These are phyloP conservation scores for Trichoderma atrobrunneum DNA, from an alignment of 2,329 filamentous ascomycete species.

Conservation along the genomic window DNA sequence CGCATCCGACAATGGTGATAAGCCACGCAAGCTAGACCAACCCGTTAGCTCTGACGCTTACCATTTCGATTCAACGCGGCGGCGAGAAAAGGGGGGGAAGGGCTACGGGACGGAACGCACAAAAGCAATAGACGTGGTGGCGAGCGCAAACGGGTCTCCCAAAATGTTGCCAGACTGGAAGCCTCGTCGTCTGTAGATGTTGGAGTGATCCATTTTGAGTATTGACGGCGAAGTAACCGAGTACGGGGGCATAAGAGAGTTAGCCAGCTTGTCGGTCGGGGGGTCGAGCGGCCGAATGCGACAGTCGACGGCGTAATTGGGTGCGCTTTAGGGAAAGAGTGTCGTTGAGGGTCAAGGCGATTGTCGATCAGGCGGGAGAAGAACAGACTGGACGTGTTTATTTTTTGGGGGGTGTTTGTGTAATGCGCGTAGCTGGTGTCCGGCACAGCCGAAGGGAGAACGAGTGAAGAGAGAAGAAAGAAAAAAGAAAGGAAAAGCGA, in stretches of 20 bases:
- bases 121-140: constrained; percentile 85
- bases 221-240: constrained; percentile 71
- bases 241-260: constrained; percentile 67
- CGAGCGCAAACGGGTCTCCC: constrained; percentile 92
- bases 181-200: constrained; percentile 56
- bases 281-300: constrained; percentile 10
- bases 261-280: constrained; percentile 12
- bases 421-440: constrained; percentile 10
- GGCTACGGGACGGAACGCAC: constrained; percentile 52
- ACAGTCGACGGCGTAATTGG: constrained; percentile 4
- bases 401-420: background rate
- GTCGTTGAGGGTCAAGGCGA: constrained; percentile 9
- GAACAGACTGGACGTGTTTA: background rate
- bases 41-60: constrained; percentile 24
- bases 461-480: constrained; percentile 6
- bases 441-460: constrained; percentile 18
- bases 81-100: background rate
- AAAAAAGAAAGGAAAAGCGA: constrained; percentile 3
- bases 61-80: background rate
- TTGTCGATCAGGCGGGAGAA: background rate
- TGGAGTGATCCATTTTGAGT: constrained; percentile 74
- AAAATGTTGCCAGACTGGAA: constrained; percentile 86
- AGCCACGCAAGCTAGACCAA: constrained; percentile 79
- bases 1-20: constrained; percentile 83
- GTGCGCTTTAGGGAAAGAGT: background rate